phyloP scores from a whole-genome alignment of 305 asterid genomes.

The Fraxinus ornus region DNA sequence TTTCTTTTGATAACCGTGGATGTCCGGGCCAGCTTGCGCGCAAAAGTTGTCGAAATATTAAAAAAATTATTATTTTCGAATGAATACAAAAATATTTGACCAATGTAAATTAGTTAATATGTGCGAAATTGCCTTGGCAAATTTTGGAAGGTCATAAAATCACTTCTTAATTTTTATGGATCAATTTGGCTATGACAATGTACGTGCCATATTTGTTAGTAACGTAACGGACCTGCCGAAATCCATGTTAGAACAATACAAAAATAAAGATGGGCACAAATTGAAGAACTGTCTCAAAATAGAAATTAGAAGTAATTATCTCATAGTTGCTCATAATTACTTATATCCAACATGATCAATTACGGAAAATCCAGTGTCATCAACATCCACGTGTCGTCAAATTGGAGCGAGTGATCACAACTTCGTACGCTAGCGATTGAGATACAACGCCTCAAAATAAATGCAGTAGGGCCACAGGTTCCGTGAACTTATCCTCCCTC shows the following conservation, averaged over 20 bases:
- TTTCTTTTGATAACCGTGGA: no score
- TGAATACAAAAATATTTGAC: no score
- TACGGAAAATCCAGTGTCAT: not conserved
- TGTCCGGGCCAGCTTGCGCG: no score
- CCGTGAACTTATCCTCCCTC: conserved; percentile 53
- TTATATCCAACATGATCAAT: not conserved
- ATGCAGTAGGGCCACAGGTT: conserved; percentile 30
- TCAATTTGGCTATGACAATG: not conserved
- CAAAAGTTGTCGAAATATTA: no score
- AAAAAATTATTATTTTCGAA: no score
- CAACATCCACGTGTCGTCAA: not conserved
- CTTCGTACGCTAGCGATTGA: not conserved
- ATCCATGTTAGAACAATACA: not conserved
- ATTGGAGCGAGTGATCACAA: not conserved
- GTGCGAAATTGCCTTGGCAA: not conserved
- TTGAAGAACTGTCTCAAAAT: not conserved
- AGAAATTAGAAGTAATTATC: no score
- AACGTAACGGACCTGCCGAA: not conserved
- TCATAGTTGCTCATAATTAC: not conserved
- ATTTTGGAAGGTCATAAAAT: not conserved
- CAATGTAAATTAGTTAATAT: no score
- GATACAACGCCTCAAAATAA: conserved; percentile 5
- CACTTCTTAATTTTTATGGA: not conserved
- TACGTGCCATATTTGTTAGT: not conserved
- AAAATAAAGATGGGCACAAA: not conserved